Conservation (phyloP, 2,329 filamentous ascomycete species). For the Cercospora zeina region DNA sequence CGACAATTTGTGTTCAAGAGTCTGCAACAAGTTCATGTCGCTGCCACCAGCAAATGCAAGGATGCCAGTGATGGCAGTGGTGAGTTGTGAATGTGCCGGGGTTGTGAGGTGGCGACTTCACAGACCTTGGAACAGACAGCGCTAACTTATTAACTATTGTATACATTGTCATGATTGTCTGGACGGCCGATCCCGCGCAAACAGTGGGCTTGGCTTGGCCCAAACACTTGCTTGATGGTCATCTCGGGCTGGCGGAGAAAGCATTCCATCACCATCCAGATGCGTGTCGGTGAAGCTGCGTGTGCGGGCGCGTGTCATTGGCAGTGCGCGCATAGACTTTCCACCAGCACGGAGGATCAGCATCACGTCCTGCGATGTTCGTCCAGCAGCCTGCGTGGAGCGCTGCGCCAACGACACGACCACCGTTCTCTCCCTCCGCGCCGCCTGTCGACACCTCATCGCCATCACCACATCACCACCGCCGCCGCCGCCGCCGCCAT, state of each 20-base stretch:
- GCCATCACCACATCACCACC: neutral
- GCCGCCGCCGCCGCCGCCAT: neutral
- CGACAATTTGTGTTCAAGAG: neutral
- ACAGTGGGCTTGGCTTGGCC: neutral
- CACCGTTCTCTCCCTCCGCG: neutral
- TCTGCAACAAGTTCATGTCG: conserved; percentile 1
- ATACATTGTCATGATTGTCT: too few species aligned
- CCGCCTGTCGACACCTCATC: neutral
- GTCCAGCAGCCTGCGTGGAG: neutral
- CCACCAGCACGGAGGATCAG: neutral
- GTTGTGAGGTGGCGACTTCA: neutral
- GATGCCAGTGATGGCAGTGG: neutral
- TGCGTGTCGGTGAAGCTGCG: neutral
- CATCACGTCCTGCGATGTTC: neutral
- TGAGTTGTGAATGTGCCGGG: neutral
- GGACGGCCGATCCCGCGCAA: neutral
- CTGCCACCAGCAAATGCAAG: neutral
- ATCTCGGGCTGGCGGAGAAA: neutral
- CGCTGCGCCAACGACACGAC: neutral
- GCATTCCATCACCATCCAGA: neutral
- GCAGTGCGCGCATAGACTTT: neutral
- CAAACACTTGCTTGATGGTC: neutral
- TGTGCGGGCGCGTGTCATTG: neutral
- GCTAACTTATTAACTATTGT: neutral
- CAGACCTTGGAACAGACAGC: neutral